A percentile compares a stretch with the other conserved stretches of the same genome.
phyloP scores from a whole-genome alignment of 306 rosid species.

The Quercus suber region DNA sequence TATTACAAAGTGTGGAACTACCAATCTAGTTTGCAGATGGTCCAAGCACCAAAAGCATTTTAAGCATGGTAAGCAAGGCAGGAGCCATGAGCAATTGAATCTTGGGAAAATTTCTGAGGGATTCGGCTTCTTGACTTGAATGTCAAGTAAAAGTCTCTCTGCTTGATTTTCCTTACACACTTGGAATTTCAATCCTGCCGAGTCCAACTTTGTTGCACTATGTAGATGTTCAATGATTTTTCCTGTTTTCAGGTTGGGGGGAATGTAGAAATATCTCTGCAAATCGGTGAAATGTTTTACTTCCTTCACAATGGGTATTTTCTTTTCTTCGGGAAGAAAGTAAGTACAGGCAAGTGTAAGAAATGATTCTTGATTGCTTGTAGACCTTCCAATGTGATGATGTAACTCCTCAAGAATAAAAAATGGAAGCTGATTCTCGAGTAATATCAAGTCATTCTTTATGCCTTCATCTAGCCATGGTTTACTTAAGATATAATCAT shows the following conservation, averaged over 20 bases:
- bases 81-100: not conserved
- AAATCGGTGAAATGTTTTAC: not conserved
- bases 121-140: not conserved
- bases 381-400: no score
- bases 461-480: not conserved
- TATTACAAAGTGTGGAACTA: not conserved
- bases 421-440: not conserved
- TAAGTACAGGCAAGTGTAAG: not conserved
- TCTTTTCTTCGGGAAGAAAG: not conserved
- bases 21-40: not conserved
- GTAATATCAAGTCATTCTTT: not conserved
- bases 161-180: not conserved
- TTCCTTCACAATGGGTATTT: not conserved
- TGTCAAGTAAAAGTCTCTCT: not conserved
- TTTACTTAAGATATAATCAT: not conserved
- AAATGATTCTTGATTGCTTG: not conserved
- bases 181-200: not conserved
- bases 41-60: not conserved
- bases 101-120: not conserved
- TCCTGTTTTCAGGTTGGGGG: not conserved
- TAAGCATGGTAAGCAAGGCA: not conserved
- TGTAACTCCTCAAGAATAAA: no score
- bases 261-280: conserved; percentile 17
- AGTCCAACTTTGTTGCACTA: conserved; percentile 8
- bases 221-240: not conserved